Percentiles rank a stretch among this genome's conserved stretches.
phyloP scores from a whole-genome alignment of 1,284 basidiomycete species.

The Trichosporon sp. region DNA sequence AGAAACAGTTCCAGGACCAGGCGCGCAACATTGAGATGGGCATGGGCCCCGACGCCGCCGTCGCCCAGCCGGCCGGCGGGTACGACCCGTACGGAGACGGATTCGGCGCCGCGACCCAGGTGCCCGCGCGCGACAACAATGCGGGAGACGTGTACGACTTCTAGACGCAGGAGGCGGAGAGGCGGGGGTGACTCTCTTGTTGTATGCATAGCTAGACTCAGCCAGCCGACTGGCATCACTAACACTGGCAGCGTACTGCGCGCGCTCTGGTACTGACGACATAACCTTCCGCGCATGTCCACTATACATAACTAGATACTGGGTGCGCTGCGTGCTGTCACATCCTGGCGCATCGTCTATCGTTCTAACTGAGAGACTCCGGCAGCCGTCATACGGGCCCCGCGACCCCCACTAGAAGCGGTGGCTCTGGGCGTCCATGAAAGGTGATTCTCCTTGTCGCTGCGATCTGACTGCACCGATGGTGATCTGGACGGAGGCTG shows the following conservation, averaged over 20 bases:
- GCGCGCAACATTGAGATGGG: conserved; percentile 52
- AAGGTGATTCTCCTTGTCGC: too few species aligned
- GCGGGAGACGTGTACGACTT: conserved; percentile 44
- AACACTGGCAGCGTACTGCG: too few species aligned
- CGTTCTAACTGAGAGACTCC: too few species aligned
- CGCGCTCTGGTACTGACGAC: not conserved
- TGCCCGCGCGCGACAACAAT: conserved; percentile 16
- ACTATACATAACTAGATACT: too few species aligned
- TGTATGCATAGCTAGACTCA: not conserved
- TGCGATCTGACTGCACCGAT: too few species aligned
- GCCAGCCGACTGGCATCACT: too few species aligned
- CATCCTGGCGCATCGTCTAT: too few species aligned
- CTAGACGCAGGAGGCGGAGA: conserved; percentile 11
- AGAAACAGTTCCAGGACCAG: conserved; percentile 53
- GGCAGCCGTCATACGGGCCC: too few species aligned
- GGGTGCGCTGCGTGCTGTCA: too few species aligned
- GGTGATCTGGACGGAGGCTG: too few species aligned
- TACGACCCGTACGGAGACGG: conserved; percentile 48
- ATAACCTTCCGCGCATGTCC: not conserved
- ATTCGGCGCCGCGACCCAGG: conserved; percentile 22
- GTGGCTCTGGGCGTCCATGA: too few species aligned
- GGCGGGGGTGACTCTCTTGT: not conserved
- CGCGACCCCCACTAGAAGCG: too few species aligned
- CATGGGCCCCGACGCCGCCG: conserved; percentile 39
- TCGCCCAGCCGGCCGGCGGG: conserved; percentile 17